phyloP scores from a whole-genome alignment of 495 filamentous ascomycete genomes.

The Daldinia vernicosa region DNA sequence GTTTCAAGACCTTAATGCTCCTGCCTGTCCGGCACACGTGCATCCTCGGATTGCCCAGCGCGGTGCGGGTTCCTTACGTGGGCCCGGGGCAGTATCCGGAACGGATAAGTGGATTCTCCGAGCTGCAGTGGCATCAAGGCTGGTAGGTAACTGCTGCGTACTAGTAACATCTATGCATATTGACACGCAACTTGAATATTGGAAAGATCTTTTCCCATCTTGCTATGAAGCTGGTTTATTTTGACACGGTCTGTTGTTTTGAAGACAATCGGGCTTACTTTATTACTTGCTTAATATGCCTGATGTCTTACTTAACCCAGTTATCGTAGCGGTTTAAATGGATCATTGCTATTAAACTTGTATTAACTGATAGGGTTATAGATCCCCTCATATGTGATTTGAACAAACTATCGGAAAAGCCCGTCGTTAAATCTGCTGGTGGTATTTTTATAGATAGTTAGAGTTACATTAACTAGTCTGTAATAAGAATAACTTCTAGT shows the following conservation, averaged over 20 bases:
- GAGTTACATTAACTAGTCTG: background rate
- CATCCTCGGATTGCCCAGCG: background rate
- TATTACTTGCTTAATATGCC: background rate
- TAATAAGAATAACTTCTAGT: background rate
- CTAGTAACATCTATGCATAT: background rate
- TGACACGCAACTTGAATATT: background rate
- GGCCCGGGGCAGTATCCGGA: background rate
- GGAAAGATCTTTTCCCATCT: background rate
- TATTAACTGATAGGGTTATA: background rate
- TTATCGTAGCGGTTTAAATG: no score
- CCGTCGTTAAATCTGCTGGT: background rate
- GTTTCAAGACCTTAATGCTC: constrained; percentile 1
- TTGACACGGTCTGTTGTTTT: background rate
- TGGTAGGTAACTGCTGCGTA: background rate
- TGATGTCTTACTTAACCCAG: no score
- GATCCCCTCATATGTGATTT: background rate
- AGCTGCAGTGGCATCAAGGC: background rate
- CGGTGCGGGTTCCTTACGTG: background rate
- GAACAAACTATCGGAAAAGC: background rate
- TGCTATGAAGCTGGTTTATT: background rate
- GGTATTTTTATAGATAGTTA: background rate
- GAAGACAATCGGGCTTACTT: background rate
- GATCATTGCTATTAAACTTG: background rate
- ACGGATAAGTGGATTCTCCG: constrained; percentile 1
- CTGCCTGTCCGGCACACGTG: background rate